Base-by-base conservation (phyloP, 768 basidiomycete species). In the Boletus vermiculosoides region DNA sequence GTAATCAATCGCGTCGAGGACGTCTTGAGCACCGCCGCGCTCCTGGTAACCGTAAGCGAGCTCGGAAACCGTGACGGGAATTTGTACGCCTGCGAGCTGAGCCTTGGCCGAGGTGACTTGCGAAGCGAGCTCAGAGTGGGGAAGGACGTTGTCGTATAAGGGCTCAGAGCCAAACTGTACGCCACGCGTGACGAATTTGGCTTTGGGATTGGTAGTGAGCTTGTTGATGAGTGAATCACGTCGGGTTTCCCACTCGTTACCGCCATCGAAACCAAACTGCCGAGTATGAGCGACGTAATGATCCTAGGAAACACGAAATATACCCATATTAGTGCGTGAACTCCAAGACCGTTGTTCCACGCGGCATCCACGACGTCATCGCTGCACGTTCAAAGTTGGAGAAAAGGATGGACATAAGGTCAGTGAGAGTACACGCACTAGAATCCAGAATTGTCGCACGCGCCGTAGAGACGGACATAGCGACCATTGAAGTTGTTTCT, bases 241-340 rank as follows among this genome's bases (percentile, higher is more conserved):
- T 28, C 85, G 80, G 3, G 74, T 70, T 54, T 75, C 74, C 83
- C 85, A 88, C 58, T 78, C 63, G 60, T 82, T 66, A 31, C 59
- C 52, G n/a, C 73, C 74, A 50, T 69, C 58, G 44, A 75, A 76
- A 40, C 75, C 74, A 60, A 76, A 77, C 76, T 76, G 31, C 5
- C 10, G 4, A 31, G 16, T 16, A 2, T 63, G 40, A 60, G 31
- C 3, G 1, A 50, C 16, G 16, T 16, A 45, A 39, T 20, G 11
- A 51, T 18, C 11, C 12, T 2, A 30, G 12, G 28, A 36, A n/a
- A 47, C 15, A 37, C 15, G 28, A n/a, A 44, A 48, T 78, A 62
- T 64, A 87, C 87, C 87, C 87, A 90, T 58, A 90, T 82, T 20
- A 89, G 72, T 16, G 86, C 85, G 58, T 90, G 87, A 6, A 90